Evolutionary conservation across 1,139 yeast genomes (phyloP).

Genomic region (Yamadazyma triangularis): DNA sequence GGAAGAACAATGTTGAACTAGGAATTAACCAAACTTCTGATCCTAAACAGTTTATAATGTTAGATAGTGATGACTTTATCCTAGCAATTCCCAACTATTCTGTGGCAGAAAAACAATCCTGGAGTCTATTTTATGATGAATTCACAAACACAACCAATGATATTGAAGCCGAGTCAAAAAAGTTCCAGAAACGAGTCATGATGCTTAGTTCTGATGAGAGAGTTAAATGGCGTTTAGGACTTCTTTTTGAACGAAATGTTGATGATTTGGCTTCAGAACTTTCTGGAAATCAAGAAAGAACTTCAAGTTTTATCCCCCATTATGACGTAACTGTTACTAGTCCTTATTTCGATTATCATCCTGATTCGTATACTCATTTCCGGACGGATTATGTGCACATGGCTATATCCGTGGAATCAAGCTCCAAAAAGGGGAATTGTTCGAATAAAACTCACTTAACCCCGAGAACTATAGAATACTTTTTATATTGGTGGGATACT

Average conservation of each 20-base stretch:
- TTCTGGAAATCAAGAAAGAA: slow-evolving; percentile 31
- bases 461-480: slow-evolving; percentile 64
- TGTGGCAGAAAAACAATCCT: slow-evolving; percentile 24
- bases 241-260: slow-evolving; percentile 37
- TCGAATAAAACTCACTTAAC: slow-evolving; percentile 74
- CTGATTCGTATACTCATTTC: slow-evolving; percentile 77
- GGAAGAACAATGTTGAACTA: slow-evolving; percentile 64
- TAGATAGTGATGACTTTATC: slow-evolving; percentile 62
- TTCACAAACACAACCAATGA: slow-evolving; percentile 13
- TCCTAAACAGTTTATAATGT: slow-evolving; percentile 57
- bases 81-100: slow-evolving; percentile 63
- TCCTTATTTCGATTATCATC: slow-evolving; percentile 37
- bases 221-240: slow-evolving; percentile 41
- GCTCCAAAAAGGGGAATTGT: slow-evolving; percentile 30
- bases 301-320: slow-evolving; percentile 33
- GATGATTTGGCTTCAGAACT: slow-evolving; percentile 14
- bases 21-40: slow-evolving; percentile 58
- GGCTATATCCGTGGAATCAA: slow-evolving; percentile 52
- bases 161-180: slow-evolving; percentile 24
- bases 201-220: slow-evolving; percentile 35
- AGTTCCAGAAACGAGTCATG: slow-evolving; percentile 36
- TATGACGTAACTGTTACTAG: slow-evolving; percentile 40
- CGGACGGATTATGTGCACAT: slow-evolving; percentile 76
- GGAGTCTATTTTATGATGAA: slow-evolving; percentile 34
- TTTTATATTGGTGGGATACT: slow-evolving; percentile 80